Base-by-base conservation (phyloP, 192 early-diverging fungal genomes). In the Backusella westeae region DNA sequence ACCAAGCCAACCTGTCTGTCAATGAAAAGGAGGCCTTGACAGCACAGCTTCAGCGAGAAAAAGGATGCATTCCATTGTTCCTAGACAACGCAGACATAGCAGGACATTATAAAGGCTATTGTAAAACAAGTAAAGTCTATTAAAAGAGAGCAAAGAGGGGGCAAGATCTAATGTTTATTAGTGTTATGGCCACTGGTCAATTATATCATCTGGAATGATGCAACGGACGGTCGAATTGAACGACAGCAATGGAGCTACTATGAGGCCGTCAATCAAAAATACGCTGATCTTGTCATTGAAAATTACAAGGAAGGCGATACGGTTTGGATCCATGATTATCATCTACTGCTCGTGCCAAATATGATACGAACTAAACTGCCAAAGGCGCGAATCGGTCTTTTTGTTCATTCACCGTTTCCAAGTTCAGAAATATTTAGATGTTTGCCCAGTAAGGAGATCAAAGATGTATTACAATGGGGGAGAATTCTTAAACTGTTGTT, bases 301-400 rank as follows among this genome's bases (percentile, higher is more conserved):
- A 84, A 89, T 39, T 97, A 97, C 78, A 78, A 87, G 67, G 82
- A 87, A 5, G 94, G 93, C 6, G 96, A 96, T 78, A 84, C 93
- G 84, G 92, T 99, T 69, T 99, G 97, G 97, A 89, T 99, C 74
- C 97, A 98, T 81, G 97, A 99, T 83, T 98, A 98, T 78, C 96
- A 97, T 78, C 84, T 98, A n/a, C 90, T 97, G 84, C 82, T 98
- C 42, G 90, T 97, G 8, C 96, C 96, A 10, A 79, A 86, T 69
- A 92, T 97, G 90, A 83, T 97, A 26, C 89, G 96, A 53, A 82
- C 92, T 80, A 86, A 82, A 46, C 81, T 97, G 29, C 97, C 97
- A 0, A 71, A 87, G 42, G 96, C 96, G 15, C 90, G 87, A 41
- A 96, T 99, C 69, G 96, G 96, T 6, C 93, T 99, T 76, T 99